A percentile compares a stretch with the other conserved stretches of the same genome.
Conservation (phyloP, 257 asterid genomes). For the Jaltomata sinuosa region DNA sequence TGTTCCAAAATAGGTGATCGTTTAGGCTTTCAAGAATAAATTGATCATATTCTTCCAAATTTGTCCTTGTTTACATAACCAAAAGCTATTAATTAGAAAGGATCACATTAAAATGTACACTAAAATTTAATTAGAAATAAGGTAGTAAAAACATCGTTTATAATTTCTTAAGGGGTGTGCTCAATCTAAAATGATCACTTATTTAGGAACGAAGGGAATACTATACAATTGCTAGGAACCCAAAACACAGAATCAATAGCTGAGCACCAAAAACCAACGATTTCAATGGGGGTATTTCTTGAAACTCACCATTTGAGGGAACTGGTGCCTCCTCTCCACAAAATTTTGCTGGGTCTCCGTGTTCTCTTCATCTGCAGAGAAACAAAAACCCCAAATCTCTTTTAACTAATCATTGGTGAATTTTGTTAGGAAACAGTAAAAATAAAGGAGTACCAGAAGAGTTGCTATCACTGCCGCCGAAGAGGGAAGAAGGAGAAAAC, state of each 20-base stretch:
- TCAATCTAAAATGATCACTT: too few relatives aligned
- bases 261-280: background rate
- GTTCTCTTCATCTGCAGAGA: slow-evolving; percentile 41
- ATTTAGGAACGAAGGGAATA: too few relatives aligned
- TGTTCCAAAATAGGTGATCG: too few relatives aligned
- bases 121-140: too few relatives aligned
- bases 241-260: background rate
- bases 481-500: slow-evolving; percentile 83
- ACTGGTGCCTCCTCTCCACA: slow-evolving; percentile 70
- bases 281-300: background rate
- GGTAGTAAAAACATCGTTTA: too few relatives aligned
- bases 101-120: too few relatives aligned
- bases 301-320: slow-evolving; percentile 54
- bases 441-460: slow-evolving; percentile 35
- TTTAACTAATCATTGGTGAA: background rate
- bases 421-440: background rate
- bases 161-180: too few relatives aligned
- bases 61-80: too few relatives aligned
- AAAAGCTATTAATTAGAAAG: too few relatives aligned
- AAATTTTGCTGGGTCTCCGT: slow-evolving; percentile 31
- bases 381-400: background rate
- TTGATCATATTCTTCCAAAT: too few relatives aligned
- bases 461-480: slow-evolving; percentile 50
- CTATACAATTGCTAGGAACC: background rate
- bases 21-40: too few relatives aligned